Evolutionary conservation across 257 asterid genomes (phyloP).

Genomic region (Gentiana straminea): DNA sequence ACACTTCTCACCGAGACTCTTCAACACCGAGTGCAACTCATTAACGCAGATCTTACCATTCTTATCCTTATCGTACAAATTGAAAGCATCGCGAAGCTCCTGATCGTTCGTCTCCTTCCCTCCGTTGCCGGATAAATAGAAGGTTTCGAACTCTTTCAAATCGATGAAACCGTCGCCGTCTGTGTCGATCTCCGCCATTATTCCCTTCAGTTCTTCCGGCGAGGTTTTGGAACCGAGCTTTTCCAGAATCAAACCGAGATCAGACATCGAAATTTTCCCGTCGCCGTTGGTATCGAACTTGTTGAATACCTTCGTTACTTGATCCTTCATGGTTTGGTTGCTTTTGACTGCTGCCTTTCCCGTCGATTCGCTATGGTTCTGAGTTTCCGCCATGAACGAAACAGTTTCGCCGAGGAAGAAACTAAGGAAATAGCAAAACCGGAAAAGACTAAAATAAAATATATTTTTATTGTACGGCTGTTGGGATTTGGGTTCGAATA

Average conservation of each 20-base stretch:
- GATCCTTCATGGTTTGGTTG: slow-evolving; percentile 12
- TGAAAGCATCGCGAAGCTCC: slow-evolving; percentile 74
- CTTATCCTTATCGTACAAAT: slow-evolving; percentile 64
- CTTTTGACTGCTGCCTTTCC: background rate
- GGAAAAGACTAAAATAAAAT: slow-evolving; percentile 7
- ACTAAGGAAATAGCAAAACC: slow-evolving; percentile 6
- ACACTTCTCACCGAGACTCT: slow-evolving; percentile 63
- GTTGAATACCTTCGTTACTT: slow-evolving; percentile 26
- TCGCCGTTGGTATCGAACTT: slow-evolving; percentile 52
- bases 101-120: slow-evolving; percentile 24
- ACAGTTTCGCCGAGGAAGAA: slow-evolving; percentile 3
- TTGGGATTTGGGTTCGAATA: slow-evolving; percentile 1
- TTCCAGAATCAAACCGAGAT: slow-evolving; percentile 28
- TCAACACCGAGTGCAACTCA: slow-evolving; percentile 59
- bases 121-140: slow-evolving; percentile 28
- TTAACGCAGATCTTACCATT: slow-evolving; percentile 71
- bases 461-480: background rate
- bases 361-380: slow-evolving; percentile 6
- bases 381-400: slow-evolving; percentile 2
- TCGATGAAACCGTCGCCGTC: slow-evolving; percentile 94
- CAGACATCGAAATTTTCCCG: slow-evolving; percentile 39
- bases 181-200: slow-evolving; percentile 66
- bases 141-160: slow-evolving; percentile 58
- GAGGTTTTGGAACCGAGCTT: slow-evolving; percentile 45
- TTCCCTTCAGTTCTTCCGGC: slow-evolving; percentile 41